Percentiles rank a stretch among this genome's conserved stretches.
Conservation (phyloP, 129 eudicot genomes). For the Helianthus tuberosus region DNA sequence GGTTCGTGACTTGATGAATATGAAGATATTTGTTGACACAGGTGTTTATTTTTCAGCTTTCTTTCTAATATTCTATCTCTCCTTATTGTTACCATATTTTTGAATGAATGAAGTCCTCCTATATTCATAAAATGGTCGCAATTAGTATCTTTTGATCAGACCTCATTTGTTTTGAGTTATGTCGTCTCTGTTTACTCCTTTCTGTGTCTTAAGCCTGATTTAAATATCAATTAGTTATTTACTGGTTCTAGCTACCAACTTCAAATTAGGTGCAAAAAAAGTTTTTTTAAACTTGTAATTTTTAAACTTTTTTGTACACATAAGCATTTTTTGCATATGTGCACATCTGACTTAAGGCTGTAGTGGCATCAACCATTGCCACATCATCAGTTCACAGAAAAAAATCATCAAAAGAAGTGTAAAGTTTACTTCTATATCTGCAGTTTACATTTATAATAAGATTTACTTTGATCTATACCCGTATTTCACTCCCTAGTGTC, state of each 20-base stretch:
- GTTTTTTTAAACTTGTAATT: neutral
- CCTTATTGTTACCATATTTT: too few species aligned
- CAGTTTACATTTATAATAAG: neutral
- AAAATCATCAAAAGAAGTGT: neutral
- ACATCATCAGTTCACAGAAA: neutral
- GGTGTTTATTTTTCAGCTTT: too few species aligned
- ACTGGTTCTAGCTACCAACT: slow-evolving; percentile 1
- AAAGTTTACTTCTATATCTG: neutral
- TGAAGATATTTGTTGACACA: too few species aligned
- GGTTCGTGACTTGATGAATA: too few species aligned
- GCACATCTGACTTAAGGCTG: neutral
- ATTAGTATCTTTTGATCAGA: too few species aligned
- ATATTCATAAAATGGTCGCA: too few species aligned
- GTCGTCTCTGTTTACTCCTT: neutral
- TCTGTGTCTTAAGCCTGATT: neutral
- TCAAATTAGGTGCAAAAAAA: neutral
- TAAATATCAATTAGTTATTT: neutral
- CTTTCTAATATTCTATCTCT: too few species aligned
- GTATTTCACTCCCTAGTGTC: slow-evolving; percentile 3
- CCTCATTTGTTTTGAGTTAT: neutral
- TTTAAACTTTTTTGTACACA: neutral
- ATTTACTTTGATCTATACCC: neutral
- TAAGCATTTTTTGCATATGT: neutral
- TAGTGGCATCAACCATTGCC: neutral
- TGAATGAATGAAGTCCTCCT: too few species aligned